Evolutionary conservation across 1,139 yeast species (phyloP).

Genomic region (Geotrichum phurueaensis): DNA sequence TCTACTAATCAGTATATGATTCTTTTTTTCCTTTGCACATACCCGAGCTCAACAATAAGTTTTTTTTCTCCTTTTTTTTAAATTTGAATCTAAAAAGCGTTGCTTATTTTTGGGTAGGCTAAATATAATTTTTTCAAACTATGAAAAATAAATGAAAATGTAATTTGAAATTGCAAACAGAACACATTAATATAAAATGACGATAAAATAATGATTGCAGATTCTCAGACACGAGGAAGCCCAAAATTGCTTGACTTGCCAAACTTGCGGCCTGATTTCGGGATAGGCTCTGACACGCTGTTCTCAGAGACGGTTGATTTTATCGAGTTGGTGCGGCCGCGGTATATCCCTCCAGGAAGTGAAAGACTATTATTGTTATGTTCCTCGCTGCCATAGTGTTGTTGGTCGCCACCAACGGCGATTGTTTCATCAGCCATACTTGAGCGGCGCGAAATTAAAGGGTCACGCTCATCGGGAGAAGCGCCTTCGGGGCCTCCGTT

Average conservation of each 20-base stretch:
- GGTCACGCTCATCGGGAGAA: neutral
- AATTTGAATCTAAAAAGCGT: neutral
- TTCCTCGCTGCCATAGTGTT: neutral
- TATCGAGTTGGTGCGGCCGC: slow-evolving; percentile 5
- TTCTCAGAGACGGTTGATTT: slow-evolving; percentile 12
- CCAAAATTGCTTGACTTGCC: neutral
- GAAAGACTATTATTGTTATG: neutral
- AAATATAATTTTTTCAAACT: neutral
- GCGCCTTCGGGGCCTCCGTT: neutral
- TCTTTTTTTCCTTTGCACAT: neutral
- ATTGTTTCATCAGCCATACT: neutral
- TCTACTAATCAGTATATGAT: neutral
- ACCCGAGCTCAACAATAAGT: neutral
- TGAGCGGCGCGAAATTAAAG: slow-evolving; percentile 1
- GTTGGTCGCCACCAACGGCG: neutral
- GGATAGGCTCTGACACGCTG: slow-evolving; percentile 14
- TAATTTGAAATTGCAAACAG: neutral
- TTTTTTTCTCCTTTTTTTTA: too few relatives aligned
- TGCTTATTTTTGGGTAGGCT: neutral
- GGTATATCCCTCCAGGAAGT: neutral
- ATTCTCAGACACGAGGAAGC: neutral
- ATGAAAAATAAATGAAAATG: neutral
- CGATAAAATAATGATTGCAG: neutral
- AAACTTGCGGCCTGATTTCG: neutral
- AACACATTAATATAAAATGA: neutral